Base-by-base conservation (phyloP, 2,329 filamentous ascomycete genomes). In the Aspergillus uvarum region DNA sequence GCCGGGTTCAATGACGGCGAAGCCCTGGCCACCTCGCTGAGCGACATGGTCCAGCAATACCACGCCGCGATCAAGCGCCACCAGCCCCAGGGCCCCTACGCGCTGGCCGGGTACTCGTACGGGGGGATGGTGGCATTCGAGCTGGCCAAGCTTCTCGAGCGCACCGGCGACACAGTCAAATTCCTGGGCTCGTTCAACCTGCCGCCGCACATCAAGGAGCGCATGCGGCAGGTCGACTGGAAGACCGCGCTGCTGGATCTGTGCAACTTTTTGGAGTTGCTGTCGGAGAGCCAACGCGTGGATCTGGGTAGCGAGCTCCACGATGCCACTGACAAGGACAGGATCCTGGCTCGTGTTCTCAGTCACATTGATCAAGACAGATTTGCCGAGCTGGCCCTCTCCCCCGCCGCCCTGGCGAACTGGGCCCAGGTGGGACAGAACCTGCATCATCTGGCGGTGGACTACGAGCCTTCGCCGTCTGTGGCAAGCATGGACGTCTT, bases 1-100 rank as follows among this genome's bases (percentile, higher is more conserved):
- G 59, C 63, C 2, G 66, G 66, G 7, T 64, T 68, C 59, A 59
- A 63, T n/a, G 44, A 53, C 14, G 74, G 72, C 14, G 74, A 82
- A 48, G 3, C 53, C 8, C 21, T 55, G 19, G 47, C 47, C 1
- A 47, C 47, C 7, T 47, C 47, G 26, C 47, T 47, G 6, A 12
- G 24, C n/a, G 31, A 35, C 12, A 47, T 24, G 24, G 47, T 19
- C 6, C 47, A 35, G 4, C 8, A 6, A 11, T 55, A 55, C 11
- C 53, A 47, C 42, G 47, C 31, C 21, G 29, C 38, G 8, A 55
- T 55, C 42, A 44, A 47, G 5, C 42, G 19, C 14, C 53, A 47
- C 4, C 53, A 55, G 12, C 53, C 53, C 14, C 42, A 55, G 22
- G 53, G 53, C 12, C 53, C 53, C 2, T 55, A 55, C 21, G 47